Conservation (phyloP, 495 filamentous ascomycete species). For the Lasiosphaeria hispida region DNA sequence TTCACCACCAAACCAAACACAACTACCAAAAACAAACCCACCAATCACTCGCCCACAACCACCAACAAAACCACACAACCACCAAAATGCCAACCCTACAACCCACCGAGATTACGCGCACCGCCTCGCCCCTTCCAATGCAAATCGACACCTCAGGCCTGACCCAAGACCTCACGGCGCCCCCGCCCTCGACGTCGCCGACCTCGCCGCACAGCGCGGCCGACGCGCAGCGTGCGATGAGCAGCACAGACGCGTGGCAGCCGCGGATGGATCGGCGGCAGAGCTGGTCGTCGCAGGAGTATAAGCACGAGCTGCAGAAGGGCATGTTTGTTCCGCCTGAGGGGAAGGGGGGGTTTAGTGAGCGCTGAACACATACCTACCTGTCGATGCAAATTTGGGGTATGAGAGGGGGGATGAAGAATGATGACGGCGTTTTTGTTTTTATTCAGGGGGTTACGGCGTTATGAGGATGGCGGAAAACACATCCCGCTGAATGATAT, state of each 20-base stretch:
- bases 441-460: background rate
- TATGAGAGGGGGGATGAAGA: background rate
- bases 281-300: conserved; percentile 48
- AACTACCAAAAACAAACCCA: background rate
- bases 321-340: conserved; percentile 27
- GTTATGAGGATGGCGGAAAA: background rate
- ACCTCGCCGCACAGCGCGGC: conserved; percentile 20
- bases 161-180: conserved; percentile 8
- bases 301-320: conserved; percentile 39
- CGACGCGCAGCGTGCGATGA: conserved; percentile 38
- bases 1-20: background rate
- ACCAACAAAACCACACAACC: background rate
- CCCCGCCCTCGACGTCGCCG: conserved; percentile 3
- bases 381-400: background rate
- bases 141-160: conserved; percentile 12
- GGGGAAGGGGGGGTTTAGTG: conserved; percentile 31
- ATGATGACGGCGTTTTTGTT: background rate
- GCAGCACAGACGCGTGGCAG: conserved; percentile 38
- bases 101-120: no score
- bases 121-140: background rate
- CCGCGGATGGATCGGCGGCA: conserved; percentile 42
- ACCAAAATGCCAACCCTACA: background rate
- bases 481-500: background rate
- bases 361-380: conserved; percentile 12
- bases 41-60: background rate